These are phyloP conservation scores for Dichotomopilus funicola DNA, from an alignment of 2,329 filamentous ascomycete genomes.

Conservation along the genomic window DNA sequence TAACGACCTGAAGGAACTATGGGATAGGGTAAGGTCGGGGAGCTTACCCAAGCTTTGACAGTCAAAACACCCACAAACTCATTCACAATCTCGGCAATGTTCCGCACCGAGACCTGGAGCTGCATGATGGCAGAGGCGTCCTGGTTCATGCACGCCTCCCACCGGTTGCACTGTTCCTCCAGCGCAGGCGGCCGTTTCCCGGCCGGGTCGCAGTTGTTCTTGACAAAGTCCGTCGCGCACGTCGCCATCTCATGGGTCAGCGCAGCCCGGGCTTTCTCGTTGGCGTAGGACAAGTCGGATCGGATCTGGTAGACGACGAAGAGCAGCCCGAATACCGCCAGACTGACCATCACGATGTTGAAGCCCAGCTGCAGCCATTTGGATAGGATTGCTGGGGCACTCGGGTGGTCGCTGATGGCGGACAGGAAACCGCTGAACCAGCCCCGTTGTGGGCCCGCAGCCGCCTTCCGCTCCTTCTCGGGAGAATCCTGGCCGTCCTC, in stretches of 20 bases:
- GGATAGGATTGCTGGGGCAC: slow-evolving; percentile 52
- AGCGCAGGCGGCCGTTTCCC: slow-evolving; percentile 65
- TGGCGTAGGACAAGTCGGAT: slow-evolving; percentile 67
- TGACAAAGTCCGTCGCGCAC: slow-evolving; percentile 66
- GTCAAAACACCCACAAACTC: slow-evolving; percentile 87
- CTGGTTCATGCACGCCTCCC: slow-evolving; percentile 81
- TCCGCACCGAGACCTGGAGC: slow-evolving; percentile 75
- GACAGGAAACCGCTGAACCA: slow-evolving; percentile 42
- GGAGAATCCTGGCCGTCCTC: slow-evolving; percentile 25
- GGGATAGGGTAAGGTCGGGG: not conserved
- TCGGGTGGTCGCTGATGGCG: slow-evolving; percentile 50
- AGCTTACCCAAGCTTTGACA: slow-evolving; percentile 61
- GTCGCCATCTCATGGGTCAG: slow-evolving; percentile 66
- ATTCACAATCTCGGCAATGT: slow-evolving; percentile 89
- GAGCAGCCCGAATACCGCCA: slow-evolving; percentile 59
- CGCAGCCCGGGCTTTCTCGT: slow-evolving; percentile 59
- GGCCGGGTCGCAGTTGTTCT: slow-evolving; percentile 65
- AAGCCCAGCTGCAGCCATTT: slow-evolving; percentile 55
- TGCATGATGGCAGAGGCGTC: slow-evolving; percentile 72
- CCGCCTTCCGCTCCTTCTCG: slow-evolving; percentile 22
- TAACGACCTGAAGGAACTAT: no score
- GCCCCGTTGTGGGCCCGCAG: slow-evolving; percentile 19
- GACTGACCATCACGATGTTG: slow-evolving; percentile 53
- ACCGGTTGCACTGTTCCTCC: slow-evolving; percentile 65
- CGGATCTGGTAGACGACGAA: slow-evolving; percentile 63